phyloP scores from a whole-genome alignment of 208 protist species.

The Crithidia acanthocephali region DNA sequence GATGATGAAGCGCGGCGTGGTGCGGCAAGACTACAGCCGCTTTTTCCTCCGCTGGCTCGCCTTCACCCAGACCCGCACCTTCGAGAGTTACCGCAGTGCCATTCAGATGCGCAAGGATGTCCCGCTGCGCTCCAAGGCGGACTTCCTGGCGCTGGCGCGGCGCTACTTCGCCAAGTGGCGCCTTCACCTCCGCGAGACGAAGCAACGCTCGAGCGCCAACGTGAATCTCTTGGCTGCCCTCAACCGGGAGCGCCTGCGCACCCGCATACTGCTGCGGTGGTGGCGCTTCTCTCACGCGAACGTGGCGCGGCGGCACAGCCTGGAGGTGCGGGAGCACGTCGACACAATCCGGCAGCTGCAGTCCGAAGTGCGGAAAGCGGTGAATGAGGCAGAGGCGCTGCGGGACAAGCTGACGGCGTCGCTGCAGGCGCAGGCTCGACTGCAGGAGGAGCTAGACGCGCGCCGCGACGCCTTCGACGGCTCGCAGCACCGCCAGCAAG shows the following conservation, averaged over 20 bases:
- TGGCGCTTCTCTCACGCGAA: slow-evolving; percentile 13
- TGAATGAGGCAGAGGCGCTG: slow-evolving; percentile 14
- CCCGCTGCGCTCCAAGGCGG: slow-evolving; percentile 56
- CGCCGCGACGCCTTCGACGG: slow-evolving; percentile 8
- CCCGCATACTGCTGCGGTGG: slow-evolving; percentile 40
- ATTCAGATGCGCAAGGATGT: slow-evolving; percentile 47
- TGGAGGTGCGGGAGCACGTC: slow-evolving; percentile 19
- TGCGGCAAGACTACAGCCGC: slow-evolving; percentile 42
- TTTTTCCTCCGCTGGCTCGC: slow-evolving; percentile 77
- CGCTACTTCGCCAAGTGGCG: slow-evolving; percentile 75
- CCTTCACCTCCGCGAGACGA: slow-evolving; percentile 40
- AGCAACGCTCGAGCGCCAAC: slow-evolving; percentile 58
- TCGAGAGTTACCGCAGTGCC: slow-evolving; percentile 13
- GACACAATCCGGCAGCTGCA: slow-evolving; percentile 16
- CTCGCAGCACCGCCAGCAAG: slow-evolving; percentile 9
- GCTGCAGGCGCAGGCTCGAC: slow-evolving; percentile 4
- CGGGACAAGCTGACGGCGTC: slow-evolving; percentile 11
- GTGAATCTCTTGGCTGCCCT: slow-evolving; percentile 42
- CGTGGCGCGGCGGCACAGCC: slow-evolving; percentile 1
- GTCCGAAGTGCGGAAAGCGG: slow-evolving; percentile 5
- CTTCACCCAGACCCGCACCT: slow-evolving; percentile 35
- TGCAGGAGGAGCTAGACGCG: slow-evolving; percentile 19
- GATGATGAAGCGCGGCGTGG: slow-evolving; percentile 57
- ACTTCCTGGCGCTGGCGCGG: slow-evolving; percentile 55
- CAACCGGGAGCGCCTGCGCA: slow-evolving; percentile 39